Base-by-base conservation (phyloP, 257 asterid genomes). In the Scutellaria galericulata region DNA sequence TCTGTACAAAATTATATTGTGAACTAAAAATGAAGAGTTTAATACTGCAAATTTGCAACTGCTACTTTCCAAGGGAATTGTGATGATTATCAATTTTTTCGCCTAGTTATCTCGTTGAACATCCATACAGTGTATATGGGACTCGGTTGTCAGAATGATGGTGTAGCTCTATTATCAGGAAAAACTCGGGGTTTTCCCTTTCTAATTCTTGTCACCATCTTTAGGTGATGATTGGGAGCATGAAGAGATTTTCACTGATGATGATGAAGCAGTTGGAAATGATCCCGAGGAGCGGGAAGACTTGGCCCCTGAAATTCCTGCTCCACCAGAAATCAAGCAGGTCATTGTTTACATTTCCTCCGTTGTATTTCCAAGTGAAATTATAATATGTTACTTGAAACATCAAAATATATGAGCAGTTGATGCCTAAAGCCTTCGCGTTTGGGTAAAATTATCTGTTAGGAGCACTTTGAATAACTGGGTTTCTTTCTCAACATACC, bases 161-260 rank as follows among this genome's bases (percentile, higher is more conserved):
- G 27, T 24, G 37, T 31, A 31, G 37, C 37, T 2, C 37, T 2
- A 31, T 31, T 31, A 31, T 31, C 37, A 2, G 37, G 3, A 31
- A 4, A 31, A 46, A 44, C 41, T 3, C 40, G 65, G 46, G 45
- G 18, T 18, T 52, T 75, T 55, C 71, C 37, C 37, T 63, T 54
- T 62, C 64, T 68, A 31, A 72, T 35, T 13, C 52, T 45, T 70
- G 64, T 72, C 18, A 7, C 60, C 69, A 59, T 64, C 53, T 63
- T 8, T 66, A 95, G 99, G 98, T 63, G 99, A 95, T 84, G 99
- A 95, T 78, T 95, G 99, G 99, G 99, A 95, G 87, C 99, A 95
- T 78, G 97, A 92, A 82, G 98, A 90, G 60, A 92, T 95, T 45
- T 95, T 95, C 76, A 95, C 99, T 1, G 99, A 95, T 80, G 99